phyloP scores from a whole-genome alignment of 2,329 filamentous ascomycete species.

The Fusarium sp. region DNA sequence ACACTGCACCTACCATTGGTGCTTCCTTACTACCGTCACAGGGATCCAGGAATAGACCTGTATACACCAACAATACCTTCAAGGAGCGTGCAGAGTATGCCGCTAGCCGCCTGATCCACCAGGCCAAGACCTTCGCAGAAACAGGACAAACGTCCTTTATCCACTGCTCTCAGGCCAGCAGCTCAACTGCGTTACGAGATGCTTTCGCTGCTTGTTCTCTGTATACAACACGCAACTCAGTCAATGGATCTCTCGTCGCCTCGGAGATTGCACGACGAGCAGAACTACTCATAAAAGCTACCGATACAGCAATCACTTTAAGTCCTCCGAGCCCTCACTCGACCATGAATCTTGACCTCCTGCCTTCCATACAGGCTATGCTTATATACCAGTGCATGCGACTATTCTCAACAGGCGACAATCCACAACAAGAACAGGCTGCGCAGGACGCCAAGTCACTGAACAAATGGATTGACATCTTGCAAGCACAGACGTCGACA shows the following conservation, averaged over 20 bases:
- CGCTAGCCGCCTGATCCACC: fast-evolving
- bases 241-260: neutral
- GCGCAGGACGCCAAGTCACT: neutral
- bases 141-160: neutral
- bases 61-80: neutral
- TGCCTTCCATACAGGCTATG: neutral
- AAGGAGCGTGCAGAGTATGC: neutral
- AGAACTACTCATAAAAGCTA: neutral
- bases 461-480: fast-evolving
- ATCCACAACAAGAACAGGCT: fast-evolving
- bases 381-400: neutral
- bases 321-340: neutral
- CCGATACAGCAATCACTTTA: neutral
- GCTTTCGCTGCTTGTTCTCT: neutral
- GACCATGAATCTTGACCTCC: fast-evolving
- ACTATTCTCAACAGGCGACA: fast-evolving
- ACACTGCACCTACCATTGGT: fast-evolving
- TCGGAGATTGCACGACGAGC: neutral
- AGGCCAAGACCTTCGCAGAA: fast-evolving
- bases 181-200: neutral
- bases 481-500: fast-evolving
- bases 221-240: neutral
- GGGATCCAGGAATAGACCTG: fast-evolving
- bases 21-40: fast-evolving
- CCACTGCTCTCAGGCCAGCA: neutral